These are phyloP conservation scores for Lactifluus volemus DNA, from an alignment of 768 basidiomycete species.

Conservation along the genomic window DNA sequence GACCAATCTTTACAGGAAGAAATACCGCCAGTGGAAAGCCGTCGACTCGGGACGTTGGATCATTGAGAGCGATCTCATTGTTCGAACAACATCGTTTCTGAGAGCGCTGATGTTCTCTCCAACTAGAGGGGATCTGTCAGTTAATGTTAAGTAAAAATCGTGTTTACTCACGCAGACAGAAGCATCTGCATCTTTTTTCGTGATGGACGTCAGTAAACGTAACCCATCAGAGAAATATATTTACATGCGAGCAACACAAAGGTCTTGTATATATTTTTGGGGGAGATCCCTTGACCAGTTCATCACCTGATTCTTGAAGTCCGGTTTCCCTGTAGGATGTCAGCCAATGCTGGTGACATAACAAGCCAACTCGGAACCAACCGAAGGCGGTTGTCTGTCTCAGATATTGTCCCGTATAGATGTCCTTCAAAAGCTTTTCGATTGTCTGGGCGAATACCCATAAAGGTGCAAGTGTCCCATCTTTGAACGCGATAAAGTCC, in stretches of 20 bases:
- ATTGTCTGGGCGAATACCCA: neutral
- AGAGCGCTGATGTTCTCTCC: constrained; percentile 2
- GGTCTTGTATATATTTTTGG: neutral
- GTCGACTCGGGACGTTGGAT: neutral
- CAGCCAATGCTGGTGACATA: neutral
- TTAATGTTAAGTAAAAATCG: neutral
- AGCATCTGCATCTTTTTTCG: constrained; percentile 7
- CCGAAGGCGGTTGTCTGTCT: neutral
- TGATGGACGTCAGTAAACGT: neutral
- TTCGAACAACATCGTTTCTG: neutral
- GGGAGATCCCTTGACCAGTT: neutral
- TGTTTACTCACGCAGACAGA: constrained; percentile 5
- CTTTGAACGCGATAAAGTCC: constrained; percentile 10
- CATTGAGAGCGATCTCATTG: neutral
- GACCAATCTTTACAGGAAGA: too few species aligned
- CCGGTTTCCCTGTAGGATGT: neutral
- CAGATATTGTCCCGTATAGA: constrained; percentile 10
- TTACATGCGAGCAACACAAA: constrained; percentile 8
- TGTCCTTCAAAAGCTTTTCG: neutral
- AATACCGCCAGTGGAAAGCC: neutral
- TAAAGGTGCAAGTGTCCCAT: neutral
- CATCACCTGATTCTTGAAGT: neutral
- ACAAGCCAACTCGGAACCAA: neutral
- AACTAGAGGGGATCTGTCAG: neutral
- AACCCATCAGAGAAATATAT: neutral